These are phyloP conservation scores for Aureobasidium uvarum DNA, from an alignment of 2,329 filamentous ascomycete species.

Conservation along the genomic window DNA sequence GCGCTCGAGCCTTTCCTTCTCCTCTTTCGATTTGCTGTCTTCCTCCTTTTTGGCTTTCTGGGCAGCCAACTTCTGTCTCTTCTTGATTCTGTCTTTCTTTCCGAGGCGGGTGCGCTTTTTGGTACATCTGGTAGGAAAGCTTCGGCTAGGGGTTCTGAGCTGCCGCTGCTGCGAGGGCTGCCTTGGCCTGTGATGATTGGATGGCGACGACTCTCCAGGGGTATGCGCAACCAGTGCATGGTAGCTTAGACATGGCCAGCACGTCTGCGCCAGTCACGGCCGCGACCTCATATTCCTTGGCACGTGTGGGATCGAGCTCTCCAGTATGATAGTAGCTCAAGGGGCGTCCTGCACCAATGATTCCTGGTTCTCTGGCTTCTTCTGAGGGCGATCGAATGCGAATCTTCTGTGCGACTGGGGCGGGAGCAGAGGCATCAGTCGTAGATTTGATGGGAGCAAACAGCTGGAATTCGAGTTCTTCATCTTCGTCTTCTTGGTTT, in stretches of 20 bases:
- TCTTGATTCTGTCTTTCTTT: constrained; percentile 37
- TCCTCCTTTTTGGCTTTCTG: constrained; percentile 31
- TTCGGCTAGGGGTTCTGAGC: neutral
- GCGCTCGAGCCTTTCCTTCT: constrained; percentile 35
- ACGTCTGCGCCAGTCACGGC: constrained; percentile 32
- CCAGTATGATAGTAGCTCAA: constrained; percentile 31
- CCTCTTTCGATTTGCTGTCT: constrained; percentile 32
- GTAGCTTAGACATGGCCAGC: constrained; percentile 26
- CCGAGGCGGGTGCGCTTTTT: constrained; percentile 35
- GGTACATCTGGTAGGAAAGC: constrained; percentile 21
- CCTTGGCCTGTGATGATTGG: constrained; percentile 26
- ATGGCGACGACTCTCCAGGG: constrained; percentile 34
- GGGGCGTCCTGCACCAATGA: constrained; percentile 28
- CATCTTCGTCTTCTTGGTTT: constrained; percentile 29
- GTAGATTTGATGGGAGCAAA: constrained; percentile 31
- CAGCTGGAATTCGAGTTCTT: constrained; percentile 35
- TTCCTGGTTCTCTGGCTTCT: constrained; percentile 28
- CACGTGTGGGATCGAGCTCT: constrained; percentile 13
- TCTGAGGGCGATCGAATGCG: constrained; percentile 32
- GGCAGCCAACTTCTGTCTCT: constrained; percentile 31
- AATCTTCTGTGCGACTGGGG: constrained; percentile 29
- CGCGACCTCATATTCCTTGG: constrained; percentile 26
- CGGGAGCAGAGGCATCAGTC: constrained; percentile 10
- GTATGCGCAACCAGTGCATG: constrained; percentile 32
- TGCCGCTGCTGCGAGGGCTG: constrained; percentile 2